Evolutionary conservation across 257 asterid species (phyloP).

Genomic region (Lycium barbarum): DNA sequence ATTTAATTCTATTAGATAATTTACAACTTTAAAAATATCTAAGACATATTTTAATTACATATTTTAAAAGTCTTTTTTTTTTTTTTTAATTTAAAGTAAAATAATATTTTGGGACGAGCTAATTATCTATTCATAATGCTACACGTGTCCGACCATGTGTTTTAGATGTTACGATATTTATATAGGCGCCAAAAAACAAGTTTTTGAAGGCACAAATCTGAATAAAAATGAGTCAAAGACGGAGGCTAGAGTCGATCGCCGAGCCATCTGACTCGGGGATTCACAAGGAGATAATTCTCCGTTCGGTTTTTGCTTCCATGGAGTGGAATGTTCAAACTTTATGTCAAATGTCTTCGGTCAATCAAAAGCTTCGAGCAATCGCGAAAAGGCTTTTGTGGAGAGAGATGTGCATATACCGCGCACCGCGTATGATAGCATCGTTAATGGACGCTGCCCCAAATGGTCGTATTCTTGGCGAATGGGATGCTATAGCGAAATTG

Average conservation of each 20-base stretch:
- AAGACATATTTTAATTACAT: too few relatives aligned
- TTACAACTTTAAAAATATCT: too few relatives aligned
- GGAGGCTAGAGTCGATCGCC: constrained; percentile 35
- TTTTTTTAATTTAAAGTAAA: too few relatives aligned
- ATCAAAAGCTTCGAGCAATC: constrained; percentile 64
- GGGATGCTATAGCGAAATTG: constrained; percentile 81
- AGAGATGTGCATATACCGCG: constrained; percentile 66
- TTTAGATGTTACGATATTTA: not conserved
- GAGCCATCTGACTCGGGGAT: constrained; percentile 45
- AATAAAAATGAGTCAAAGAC: constrained; percentile 33
- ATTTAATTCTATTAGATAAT: too few relatives aligned
- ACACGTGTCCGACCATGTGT: constrained; percentile 20
- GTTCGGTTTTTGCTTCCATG: constrained; percentile 52
- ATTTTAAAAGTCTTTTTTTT: too few relatives aligned
- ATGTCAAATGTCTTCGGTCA: constrained; percentile 57
- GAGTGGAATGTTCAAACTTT: constrained; percentile 72
- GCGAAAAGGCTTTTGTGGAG: constrained; percentile 76
- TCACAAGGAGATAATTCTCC: constrained; percentile 60
- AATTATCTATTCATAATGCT: not conserved
- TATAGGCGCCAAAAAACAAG: not conserved
- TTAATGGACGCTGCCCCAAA: constrained; percentile 47
- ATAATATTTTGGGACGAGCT: too few relatives aligned
- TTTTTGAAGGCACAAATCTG: not conserved
- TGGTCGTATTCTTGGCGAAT: constrained; percentile 58
- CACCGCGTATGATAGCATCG: constrained; percentile 61